A percentile compares a stretch with the other conserved stretches of the same genome.
phyloP scores from a whole-genome alignment of 2,329 filamentous ascomycete genomes.

The Hypoxylon sp. region DNA sequence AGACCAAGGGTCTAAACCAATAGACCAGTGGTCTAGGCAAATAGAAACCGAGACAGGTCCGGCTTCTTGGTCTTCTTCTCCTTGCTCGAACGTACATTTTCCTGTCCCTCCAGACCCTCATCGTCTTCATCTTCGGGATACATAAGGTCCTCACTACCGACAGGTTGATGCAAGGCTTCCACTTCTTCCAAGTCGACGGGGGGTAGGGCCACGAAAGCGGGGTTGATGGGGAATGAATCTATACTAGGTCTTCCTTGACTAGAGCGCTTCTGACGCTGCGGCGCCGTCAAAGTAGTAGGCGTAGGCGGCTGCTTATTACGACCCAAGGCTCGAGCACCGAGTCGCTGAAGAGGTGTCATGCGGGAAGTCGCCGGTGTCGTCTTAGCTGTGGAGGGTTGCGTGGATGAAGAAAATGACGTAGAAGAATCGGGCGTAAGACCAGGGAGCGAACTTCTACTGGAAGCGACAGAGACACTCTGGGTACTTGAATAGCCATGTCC shows the following conservation, averaged over 20 bases:
- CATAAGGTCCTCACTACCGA: conserved; percentile 72
- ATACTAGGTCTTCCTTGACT: conserved; percentile 51
- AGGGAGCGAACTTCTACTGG: conserved; percentile 47
- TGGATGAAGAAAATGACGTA: conserved; percentile 55
- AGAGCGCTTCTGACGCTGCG: conserved; percentile 44
- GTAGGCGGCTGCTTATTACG: conserved; percentile 52
- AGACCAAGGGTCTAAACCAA: not conserved
- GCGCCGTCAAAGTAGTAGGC: conserved; percentile 42
- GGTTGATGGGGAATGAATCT: conserved; percentile 63
- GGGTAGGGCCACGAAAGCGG: conserved; percentile 69
- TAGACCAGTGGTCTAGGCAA: conserved; percentile 41
- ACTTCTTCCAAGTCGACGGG: conserved; percentile 68
- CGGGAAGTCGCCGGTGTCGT: conserved; percentile 60
- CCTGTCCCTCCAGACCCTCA: conserved; percentile 47
- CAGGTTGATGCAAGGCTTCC: conserved; percentile 63
- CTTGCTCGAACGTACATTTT: conserved; percentile 40
- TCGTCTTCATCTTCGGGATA: conserved; percentile 64
- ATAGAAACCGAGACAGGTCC: conserved; percentile 66
- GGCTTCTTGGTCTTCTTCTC: conserved; percentile 55
- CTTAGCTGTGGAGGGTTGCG: conserved; percentile 59
- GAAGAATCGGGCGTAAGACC: conserved; percentile 56
- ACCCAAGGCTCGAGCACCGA: conserved; percentile 63
- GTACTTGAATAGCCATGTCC: conserved; percentile 25
- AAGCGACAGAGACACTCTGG: conserved; percentile 42
- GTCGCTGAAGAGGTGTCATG: conserved; percentile 68